phyloP scores from a whole-genome alignment of 139 green algal genomes.

The Spirogloea muscicola region DNA sequence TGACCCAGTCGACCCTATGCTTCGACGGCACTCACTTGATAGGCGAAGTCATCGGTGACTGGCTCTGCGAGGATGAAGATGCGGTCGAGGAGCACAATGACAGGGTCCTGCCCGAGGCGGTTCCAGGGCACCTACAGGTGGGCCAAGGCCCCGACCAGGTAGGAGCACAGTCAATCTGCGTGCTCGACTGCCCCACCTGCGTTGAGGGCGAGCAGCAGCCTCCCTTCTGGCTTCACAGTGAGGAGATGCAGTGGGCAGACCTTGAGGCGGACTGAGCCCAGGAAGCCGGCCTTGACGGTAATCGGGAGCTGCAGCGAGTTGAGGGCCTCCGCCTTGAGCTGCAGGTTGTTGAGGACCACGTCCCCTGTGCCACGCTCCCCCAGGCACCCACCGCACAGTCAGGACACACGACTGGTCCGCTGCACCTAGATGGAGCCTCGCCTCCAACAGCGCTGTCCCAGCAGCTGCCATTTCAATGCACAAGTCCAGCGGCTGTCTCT shows the following conservation, averaged over 20 bases:
- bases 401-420: too few relatives aligned
- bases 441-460: too few relatives aligned
- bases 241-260: constrained; percentile 51
- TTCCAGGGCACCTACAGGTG: constrained; percentile 82
- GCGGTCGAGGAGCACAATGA: constrained; percentile 86
- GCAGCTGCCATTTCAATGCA: background rate
- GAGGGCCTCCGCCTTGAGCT: constrained; percentile 85
- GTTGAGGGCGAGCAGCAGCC: background rate
- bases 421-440: too few relatives aligned
- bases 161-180: background rate
- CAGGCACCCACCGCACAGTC: background rate
- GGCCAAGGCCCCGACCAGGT: background rate
- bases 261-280: constrained; percentile 85
- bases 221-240: background rate
- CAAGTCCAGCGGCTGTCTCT: background rate
- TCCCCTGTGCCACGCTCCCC: constrained; percentile 60
- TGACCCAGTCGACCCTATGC: background rate
- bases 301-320: constrained; percentile 81
- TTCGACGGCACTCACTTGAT: background rate
- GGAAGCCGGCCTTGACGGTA: constrained; percentile 79
- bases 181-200: background rate
- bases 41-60: background rate
- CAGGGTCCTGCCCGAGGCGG: constrained; percentile 76
- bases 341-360: constrained; percentile 85
- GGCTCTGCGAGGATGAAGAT: constrained; percentile 85